phyloP scores from a whole-genome alignment of 345 rosid genomes.

The Brassica rapa region DNA sequence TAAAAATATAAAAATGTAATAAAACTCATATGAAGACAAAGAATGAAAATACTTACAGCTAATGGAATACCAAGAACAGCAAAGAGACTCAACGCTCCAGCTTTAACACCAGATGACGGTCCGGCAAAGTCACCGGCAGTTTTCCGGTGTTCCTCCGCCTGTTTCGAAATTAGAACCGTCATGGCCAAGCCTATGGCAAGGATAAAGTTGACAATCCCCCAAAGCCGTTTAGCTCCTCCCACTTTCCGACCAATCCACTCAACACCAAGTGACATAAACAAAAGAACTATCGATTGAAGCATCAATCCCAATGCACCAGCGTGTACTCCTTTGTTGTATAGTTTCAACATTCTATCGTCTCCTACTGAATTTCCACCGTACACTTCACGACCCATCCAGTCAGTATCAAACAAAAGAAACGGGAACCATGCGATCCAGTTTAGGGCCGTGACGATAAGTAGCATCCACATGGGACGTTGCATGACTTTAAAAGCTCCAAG shows the following conservation, averaged over 20 bases:
- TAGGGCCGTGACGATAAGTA: neutral
- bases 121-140: neutral
- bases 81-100: slow-evolving; percentile 2
- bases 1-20: neutral
- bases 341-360: neutral
- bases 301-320: neutral
- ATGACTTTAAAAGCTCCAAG: neutral
- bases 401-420: neutral
- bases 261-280: neutral
- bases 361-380: neutral
- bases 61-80: neutral
- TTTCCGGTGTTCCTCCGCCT: neutral
- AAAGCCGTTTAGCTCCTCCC: neutral
- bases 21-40: slow-evolving; percentile 1
- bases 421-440: neutral
- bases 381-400: neutral
- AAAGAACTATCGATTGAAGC: neutral
- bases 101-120: neutral
- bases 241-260: neutral
- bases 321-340: neutral
- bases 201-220: neutral
- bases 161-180: neutral
- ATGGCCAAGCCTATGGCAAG: neutral
- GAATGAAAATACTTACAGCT: neutral
- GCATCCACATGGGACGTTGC: slow-evolving; percentile 1